Base-by-base conservation (phyloP, 495 filamentous ascomycete species). In the Aspergillus taichungensis region DNA sequence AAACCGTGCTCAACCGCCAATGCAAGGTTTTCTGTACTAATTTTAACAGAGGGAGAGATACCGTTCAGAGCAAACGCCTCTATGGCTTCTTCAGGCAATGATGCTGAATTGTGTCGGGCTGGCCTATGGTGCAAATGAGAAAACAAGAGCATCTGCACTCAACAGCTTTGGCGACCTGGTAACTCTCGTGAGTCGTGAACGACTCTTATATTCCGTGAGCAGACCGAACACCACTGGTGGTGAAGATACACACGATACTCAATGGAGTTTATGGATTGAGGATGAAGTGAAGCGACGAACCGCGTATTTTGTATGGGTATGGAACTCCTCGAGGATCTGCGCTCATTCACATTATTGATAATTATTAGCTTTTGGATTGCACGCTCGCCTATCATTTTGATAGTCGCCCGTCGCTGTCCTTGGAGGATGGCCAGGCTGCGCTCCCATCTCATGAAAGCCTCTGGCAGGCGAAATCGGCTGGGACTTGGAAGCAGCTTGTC, bases 301-400 rank as follows among this genome's bases (percentile, higher is more conserved):
- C 14, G 70, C 63, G 3, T 73, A 75, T 43, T 60, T 62, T 28
- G 63, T 73, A 38, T 75, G 71, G 71, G 63, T 69, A 67, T 34
- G 57, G 10, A 10, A 31, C 24, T 9, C 12, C 18, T 8, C 34
- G 32, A 35, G 36, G 34, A 7, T 28, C 18, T 8, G 7, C 24
- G 13, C 10, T 35, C 28, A 34, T 7, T 35, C 10, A 28, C 38
- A 36, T 50, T 44, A 55, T 47, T 44, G 27, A 53, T 11, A 6
- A 9, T 37, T 12, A 6, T 8, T 34, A 66, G 70, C 61, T 75
- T 29, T 29, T 77, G 50, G 73, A 75, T 35, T 68, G 64, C 48
- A 72, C 73, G 40, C 48, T 63, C 44, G 64, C 59, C 7, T 73
- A 69, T 46, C 64, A 71, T 30, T 62, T 66, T 45, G 62, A 72